Evolutionary conservation across 495 filamentous ascomycete species (phyloP), one percentile per base, ranked within the genome.

Genomic region (Saxispiralis lemnorum): DNA sequence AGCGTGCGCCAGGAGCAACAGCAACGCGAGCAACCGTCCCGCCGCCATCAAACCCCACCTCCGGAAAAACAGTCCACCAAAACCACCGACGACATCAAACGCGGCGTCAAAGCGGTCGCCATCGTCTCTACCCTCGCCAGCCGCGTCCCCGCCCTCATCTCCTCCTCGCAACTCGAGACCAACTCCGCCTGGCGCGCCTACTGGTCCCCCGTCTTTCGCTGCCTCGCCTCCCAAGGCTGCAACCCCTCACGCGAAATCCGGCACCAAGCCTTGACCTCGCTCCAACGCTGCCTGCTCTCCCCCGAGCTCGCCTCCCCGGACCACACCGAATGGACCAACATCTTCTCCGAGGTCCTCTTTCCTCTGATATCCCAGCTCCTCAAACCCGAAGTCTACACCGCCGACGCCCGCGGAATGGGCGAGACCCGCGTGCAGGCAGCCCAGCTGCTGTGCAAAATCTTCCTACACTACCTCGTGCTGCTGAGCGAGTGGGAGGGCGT

Each of bases 241-340:
- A 99, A 96, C 55, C 87, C 92, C 6, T 95, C 86, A 57, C 83
- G 89, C 35, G 86, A 93, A 58, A 84, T 99, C 38, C 76, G 89
- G 1, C 79, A 87, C 49, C 74, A 89, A 55, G 81, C 89, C 9
- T 78, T 96, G 48, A 75, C 78, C n/a, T 83, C 73, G 2, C 68
- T 99, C 7, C 88, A 96, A 55, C 73, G 83, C 35, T 76, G 83
- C 16, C 75, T 99, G 1, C 69, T 95, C 4, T 93, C 83, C 7
- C 70, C 73, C 10, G 77, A 89, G 44, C 64, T 95, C 28, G 79
- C 75, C 2, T 81, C 83, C 7, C 66, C 63, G 38, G 78, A 88
- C 40, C 78, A 88, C 49, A 72, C 81, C 42, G 83, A 95, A 62
- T 97, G 89, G 89, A 84, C 79, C 0, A 79, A 83, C 24, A 93